Conservation (phyloP, 108 stramenopile species). For the Nannochloropsis salina region DNA sequence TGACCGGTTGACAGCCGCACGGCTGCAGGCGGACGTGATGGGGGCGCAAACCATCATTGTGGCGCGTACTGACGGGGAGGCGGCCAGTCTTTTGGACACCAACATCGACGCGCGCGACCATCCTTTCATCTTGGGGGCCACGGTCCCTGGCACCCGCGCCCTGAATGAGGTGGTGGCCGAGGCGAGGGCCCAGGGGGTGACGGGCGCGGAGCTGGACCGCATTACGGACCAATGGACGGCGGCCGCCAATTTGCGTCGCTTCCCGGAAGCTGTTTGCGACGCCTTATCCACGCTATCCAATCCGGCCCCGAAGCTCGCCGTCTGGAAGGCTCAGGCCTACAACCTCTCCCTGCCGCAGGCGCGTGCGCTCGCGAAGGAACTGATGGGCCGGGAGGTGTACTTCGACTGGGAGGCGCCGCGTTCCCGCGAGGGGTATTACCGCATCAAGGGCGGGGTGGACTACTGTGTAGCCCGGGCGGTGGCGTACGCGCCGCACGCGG, state of each 20-base stretch:
- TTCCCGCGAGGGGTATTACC: conserved; percentile 90
- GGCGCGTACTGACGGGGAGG: conserved; percentile 89
- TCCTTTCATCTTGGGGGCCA: conserved; percentile 84
- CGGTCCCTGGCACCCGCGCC: conserved; percentile 44
- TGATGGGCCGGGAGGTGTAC: conserved; percentile 69
- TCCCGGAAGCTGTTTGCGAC: conserved; percentile 41
- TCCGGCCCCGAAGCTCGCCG: conserved; percentile 27
- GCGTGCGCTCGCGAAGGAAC: conserved; percentile 66
- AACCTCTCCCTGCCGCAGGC: conserved; percentile 70
- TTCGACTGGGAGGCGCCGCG: conserved; percentile 90
- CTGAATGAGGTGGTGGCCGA: conserved; percentile 60
- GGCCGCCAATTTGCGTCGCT: conserved; percentile 53
- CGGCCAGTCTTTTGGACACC: conserved; percentile 85
- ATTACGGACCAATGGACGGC: conserved; percentile 68
- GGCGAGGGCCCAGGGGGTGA: conserved; percentile 51
- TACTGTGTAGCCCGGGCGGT: conserved; percentile 78
- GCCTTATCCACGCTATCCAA: conserved; percentile 4
- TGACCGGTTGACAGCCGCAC: conserved; percentile 82
- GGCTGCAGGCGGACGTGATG: conserved; percentile 81
- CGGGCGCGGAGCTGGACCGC: conserved; percentile 49
- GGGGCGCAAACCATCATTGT: conserved; percentile 74
- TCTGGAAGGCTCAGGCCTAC: conserved; percentile 62
- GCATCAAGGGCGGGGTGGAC: conserved; percentile 74
- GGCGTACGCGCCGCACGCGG: conserved; percentile 81
- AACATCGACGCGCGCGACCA: conserved; percentile 92